Evolutionary conservation across 768 basidiomycete species (phyloP), one percentile per base, ranked within the genome.

Genomic region (Chiua virens): DNA sequence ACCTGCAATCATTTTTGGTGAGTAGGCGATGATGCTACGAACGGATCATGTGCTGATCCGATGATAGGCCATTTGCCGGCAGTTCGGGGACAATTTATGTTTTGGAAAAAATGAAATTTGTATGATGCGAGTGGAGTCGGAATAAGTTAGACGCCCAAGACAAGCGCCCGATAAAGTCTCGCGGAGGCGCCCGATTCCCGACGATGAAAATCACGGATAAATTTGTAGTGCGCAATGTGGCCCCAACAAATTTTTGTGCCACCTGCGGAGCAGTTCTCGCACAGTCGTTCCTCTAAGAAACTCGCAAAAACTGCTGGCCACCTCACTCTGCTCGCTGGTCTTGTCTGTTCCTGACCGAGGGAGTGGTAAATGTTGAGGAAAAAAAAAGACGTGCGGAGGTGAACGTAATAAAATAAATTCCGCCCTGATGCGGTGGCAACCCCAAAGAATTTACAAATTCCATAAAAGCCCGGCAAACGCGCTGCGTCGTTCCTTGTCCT

Each of bases 1-100:
- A 7, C 85, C 85, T 8, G 68, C 71, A 10, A 30, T 86, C 20
- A 60, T 83, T 32, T 80, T 86, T 56, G 77, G 84, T 79, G 48
- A 27, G 15, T 20, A 3, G 21, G 30, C 11, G 13, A 10, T 47
- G 18, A 4, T 32, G 5, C 17, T 18, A 23, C 42, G 10, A 20
- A 8, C 32, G 30, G 22, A 37, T 39, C 18, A 1, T 15, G 45
- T 2, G 11, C 35, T 59, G 45, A 60, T 23, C 15, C 45, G 36
- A 36, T 37, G 42, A 25, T 39, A 78, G 75, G 70, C n/a, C 70
- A 73, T 55, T 50, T 72, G 34, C 68, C 72, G 8, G 64, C 55
- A 61, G 72, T 67, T 52, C 71, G 69, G 61, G 74, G 64, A 58
- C 76, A 64, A 45, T 42, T 75, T 41, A 54, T 66, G 46, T 71